Evolutionary conservation across 768 basidiomycete genomes (phyloP).

Genomic region (Russula vinacea): DNA sequence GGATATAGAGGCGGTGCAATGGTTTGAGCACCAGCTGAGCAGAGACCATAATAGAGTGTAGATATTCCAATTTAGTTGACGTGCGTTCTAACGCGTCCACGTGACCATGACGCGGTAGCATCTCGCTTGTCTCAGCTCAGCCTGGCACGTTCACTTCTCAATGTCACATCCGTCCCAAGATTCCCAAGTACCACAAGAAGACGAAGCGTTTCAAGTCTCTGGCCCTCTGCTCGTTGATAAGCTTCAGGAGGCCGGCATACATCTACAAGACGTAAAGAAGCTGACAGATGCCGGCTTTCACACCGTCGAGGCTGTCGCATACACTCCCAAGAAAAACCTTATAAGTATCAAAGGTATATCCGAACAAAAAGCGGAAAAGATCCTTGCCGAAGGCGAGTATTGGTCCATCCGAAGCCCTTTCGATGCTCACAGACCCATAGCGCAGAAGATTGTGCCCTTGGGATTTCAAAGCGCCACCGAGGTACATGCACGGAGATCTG

Average conservation of each 20-base stretch:
- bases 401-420: background rate
- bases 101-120: conserved; percentile 15
- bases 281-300: conserved; percentile 86
- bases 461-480: conserved; percentile 99
- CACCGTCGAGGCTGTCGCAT: conserved; percentile 94
- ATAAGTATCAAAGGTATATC: conserved; percentile 94
- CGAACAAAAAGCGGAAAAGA: conserved; percentile 96
- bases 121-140: too few species aligned
- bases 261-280: conserved; percentile 91
- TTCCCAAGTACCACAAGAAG: conserved; percentile 48
- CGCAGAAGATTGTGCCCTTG: conserved; percentile 92
- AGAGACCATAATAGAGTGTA: conserved; percentile 34
- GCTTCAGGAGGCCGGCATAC: conserved; percentile 84
- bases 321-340: conserved; percentile 91
- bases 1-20: conserved; percentile 80
- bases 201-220: conserved; percentile 54
- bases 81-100: conserved; percentile 25
- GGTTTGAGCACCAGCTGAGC: conserved; percentile 61
- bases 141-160: background rate
- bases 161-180: conserved; percentile 60
- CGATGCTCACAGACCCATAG: conserved; percentile 41
- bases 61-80: too few species aligned
- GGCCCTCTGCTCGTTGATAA: conserved; percentile 86
- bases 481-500: conserved; percentile 90
- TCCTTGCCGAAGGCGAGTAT: conserved; percentile 77